Percentiles rank a stretch among this genome's conserved stretches.
Conservation (phyloP, 2,329 filamentous ascomycete species). For the Stagonosporopsis rhizophila region DNA sequence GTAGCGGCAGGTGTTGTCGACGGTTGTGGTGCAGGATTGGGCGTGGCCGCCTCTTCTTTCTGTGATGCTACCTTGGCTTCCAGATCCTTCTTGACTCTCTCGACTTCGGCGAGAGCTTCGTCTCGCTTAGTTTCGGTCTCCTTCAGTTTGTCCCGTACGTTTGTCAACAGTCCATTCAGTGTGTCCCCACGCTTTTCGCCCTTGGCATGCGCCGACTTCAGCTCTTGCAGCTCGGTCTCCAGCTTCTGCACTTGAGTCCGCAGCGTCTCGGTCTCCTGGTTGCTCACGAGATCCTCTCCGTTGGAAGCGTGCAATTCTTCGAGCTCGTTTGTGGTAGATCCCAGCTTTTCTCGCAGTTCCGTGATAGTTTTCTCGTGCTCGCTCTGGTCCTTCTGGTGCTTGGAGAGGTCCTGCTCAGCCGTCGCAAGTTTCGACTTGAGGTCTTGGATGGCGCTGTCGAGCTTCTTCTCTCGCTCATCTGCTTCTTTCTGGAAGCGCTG, state of each 20-base stretch:
- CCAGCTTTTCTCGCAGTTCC: constrained; percentile 42
- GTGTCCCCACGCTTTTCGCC: constrained; percentile 62
- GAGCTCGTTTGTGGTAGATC: constrained; percentile 54
- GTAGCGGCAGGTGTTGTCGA: constrained; percentile 25
- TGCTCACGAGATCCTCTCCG: constrained; percentile 41
- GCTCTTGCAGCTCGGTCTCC: constrained; percentile 39
- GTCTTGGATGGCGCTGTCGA: constrained; percentile 37
- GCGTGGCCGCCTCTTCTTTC: constrained; percentile 23
- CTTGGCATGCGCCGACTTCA: constrained; percentile 42
- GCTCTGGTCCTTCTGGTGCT: constrained; percentile 50
- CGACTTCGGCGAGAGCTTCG: constrained; percentile 53
- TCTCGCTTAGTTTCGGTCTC: constrained; percentile 60
- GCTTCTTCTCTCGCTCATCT: constrained; percentile 38
- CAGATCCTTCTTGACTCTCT: constrained; percentile 41
- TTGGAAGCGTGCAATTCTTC: constrained; percentile 53
- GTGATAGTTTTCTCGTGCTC: constrained; percentile 53
- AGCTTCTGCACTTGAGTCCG: constrained; percentile 40
- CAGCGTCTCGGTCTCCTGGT: constrained; percentile 37
- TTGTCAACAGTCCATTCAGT: constrained; percentile 63
- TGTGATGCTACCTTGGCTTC: constrained; percentile 23
- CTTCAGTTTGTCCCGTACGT: constrained; percentile 61
- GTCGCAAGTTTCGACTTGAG: constrained; percentile 42
- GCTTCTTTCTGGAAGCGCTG: constrained; percentile 50
- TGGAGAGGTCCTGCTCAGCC: constrained; percentile 56
- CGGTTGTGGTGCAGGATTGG: constrained; percentile 21